Evolutionary conservation across 176 grass and related monocot species (phyloP), one percentile per base, ranked within the genome.

Genomic region (Luzula sylvatica): DNA sequence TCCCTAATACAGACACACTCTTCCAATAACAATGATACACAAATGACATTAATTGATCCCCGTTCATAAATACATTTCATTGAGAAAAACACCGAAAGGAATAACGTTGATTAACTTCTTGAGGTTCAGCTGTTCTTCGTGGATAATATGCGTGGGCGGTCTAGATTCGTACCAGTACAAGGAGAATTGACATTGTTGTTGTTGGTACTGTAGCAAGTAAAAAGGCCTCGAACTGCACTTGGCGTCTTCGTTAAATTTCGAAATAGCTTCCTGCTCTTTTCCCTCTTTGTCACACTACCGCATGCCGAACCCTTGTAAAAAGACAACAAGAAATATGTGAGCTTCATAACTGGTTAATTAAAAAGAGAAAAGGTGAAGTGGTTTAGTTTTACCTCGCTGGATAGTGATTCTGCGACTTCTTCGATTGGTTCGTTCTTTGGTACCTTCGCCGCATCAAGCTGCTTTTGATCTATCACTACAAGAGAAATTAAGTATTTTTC

Each of bases 231-330:
- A 44, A 60, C 38, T 15, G 56, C 35, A 60, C 15, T 60, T 14
- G 56, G 56, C 30, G 56, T 40, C 56, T 60, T 60, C 5, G 5
- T 46, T n/a, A 60, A 25, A 6, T 60, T 60, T 40, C n/a, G n/a
- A n/a, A 60, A 16, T 9, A 60, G 11, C 38, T 22, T 60, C 56
- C 20, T 60, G 20, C 56, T 40, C 43, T 19, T 60, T 23, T 3
- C 17, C 20, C 43, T 60, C 12, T 7, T 25, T 25, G 56, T 32
- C 20, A n/a, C 23, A 21, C 11, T 23, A 43, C n/a, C n/a, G n/a
- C 12, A 16, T 25, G 39, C 5, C 40, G 38, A 60, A 25, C 56
- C 38, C 56, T 60, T 23, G 17, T 9, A 25, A 39, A 32, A 56
- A 15, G 3, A 23, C 3, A 43, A 3, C 7, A 40, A 42, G 43